Evolutionary conservation across 306 rosid genomes (phyloP).

Genomic region (Purshia tridentata): DNA sequence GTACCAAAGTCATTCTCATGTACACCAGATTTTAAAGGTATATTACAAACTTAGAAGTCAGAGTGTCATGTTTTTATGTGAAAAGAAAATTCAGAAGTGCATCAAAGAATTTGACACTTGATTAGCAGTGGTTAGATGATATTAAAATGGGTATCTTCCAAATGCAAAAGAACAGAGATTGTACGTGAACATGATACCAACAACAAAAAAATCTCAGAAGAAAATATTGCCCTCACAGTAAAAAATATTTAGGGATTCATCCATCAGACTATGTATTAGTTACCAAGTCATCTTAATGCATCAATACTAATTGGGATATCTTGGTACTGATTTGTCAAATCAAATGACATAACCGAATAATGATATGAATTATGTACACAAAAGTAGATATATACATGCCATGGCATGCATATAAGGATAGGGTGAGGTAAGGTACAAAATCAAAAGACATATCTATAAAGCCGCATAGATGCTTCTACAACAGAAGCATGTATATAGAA

Average conservation of each 20-base stretch:
- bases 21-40: not conserved
- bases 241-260: not conserved
- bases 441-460: no score
- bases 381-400: no score
- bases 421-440: no score
- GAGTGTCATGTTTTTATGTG: not conserved
- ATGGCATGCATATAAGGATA: no score
- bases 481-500: not conserved
- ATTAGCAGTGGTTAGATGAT: not conserved
- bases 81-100: not conserved
- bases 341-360: no score
- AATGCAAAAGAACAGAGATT: slow-evolving; percentile 2
- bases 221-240: not conserved
- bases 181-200: not conserved
- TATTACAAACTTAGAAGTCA: slow-evolving; percentile 9
- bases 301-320: no score
- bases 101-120: not conserved
- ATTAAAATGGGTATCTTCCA: not conserved
- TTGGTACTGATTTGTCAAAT: no score
- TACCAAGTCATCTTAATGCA: no score
- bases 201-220: not conserved
- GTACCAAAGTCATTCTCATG: slow-evolving; percentile 20
- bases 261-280: not conserved
- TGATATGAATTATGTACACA: no score
- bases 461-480: no score